A percentile compares a stretch with the other conserved stretches of the same genome.
phyloP scores from a whole-genome alignment of 345 rosid genomes.

The Salix koriyanagi region DNA sequence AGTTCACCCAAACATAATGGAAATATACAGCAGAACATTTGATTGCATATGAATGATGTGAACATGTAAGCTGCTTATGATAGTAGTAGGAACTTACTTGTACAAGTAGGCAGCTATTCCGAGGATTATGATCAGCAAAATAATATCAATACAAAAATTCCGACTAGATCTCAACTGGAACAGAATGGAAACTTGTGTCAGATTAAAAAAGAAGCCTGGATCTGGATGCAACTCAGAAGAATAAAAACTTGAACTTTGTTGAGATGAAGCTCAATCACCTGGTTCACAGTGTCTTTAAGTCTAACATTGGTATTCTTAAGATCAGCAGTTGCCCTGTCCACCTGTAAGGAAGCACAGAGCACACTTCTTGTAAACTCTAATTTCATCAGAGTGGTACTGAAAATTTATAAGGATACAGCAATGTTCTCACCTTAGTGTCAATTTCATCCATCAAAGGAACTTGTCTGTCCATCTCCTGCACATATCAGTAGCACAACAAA shows the following conservation, averaged over 20 bases:
- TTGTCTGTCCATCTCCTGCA: conserved; percentile 93
- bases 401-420: conserved; percentile 4
- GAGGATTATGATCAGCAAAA: conserved; percentile 75
- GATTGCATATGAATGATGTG: not conserved
- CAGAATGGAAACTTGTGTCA: conserved; percentile 22
- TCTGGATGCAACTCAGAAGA: conserved; percentile 11
- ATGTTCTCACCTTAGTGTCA: conserved; percentile 65
- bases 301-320: conserved; percentile 96
- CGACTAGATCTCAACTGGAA: conserved; percentile 95
- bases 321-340: conserved; percentile 89
- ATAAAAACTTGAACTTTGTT: conserved; percentile 5
- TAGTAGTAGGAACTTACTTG: conserved; percentile 63
- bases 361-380: conserved; percentile 10
- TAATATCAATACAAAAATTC: conserved; percentile 93
- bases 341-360: conserved; percentile 38
- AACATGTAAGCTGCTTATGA: not conserved
- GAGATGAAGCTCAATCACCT: conserved; percentile 46
- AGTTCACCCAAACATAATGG: not conserved
- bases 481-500: conserved; percentile 12
- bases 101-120: conserved; percentile 98
- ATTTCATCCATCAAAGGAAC: conserved; percentile 99
- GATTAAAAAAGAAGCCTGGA: conserved; percentile 16
- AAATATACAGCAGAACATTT: not conserved
- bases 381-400: not conserved
- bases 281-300: conserved; percentile 88